phyloP scores from a whole-genome alignment of 331 rosid species.

The Acacia concinna region DNA sequence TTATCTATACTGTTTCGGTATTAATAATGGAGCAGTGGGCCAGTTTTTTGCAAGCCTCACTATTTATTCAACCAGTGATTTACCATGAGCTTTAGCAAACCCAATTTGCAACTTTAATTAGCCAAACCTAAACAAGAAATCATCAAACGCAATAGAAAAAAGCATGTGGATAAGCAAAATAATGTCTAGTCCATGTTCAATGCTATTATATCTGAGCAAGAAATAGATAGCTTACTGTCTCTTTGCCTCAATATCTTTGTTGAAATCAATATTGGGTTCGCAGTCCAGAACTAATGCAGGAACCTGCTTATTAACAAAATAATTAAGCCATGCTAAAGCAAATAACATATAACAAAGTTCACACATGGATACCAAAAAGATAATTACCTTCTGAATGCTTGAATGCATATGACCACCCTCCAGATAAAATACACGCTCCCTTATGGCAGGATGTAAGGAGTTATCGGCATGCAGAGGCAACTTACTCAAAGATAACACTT shows the following conservation, averaged over 20 bases:
- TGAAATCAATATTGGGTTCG: constrained; percentile 97
- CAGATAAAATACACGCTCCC: constrained; percentile 64
- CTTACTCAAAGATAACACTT: constrained; percentile 55
- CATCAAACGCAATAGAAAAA: background rate
- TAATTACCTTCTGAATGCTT: constrained; percentile 87
- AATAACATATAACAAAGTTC: constrained; percentile 5
- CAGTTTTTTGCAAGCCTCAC: background rate
- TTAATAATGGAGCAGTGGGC: background rate
- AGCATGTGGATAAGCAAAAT: background rate
- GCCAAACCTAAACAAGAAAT: background rate
- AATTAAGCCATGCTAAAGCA: background rate
- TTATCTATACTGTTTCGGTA: background rate
- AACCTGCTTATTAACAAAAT: constrained; percentile 53
- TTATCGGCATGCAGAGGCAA: constrained; percentile 53
- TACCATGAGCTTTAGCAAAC: background rate
- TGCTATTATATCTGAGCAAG: background rate
- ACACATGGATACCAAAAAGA: constrained; percentile 1
- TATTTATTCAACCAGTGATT: background rate
- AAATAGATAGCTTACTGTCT: constrained; percentile 62
- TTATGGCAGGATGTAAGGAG: constrained; percentile 57
- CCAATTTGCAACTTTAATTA: background rate
- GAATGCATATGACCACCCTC: constrained; percentile 93
- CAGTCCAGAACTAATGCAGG: constrained; percentile 98
- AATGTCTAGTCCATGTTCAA: background rate
- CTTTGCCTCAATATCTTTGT: constrained; percentile 91